Percentiles rank a stretch among this genome's conserved stretches.
phyloP scores from a whole-genome alignment of 306 rosid species.

The Amphicarpaea edgeworthii region DNA sequence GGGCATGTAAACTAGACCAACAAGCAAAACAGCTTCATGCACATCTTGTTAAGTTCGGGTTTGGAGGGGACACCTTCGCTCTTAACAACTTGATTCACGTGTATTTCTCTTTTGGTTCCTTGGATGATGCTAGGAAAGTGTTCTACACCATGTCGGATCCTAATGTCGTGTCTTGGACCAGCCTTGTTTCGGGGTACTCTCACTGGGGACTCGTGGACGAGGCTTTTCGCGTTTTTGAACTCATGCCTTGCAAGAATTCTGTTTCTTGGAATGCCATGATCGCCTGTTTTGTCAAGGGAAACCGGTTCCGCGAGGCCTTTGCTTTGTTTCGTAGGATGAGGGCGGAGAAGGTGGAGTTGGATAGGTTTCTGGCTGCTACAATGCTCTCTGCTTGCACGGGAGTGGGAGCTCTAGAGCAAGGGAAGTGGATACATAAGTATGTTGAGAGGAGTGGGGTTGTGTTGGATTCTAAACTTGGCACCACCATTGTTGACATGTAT shows the following conservation, averaged over 20 bases:
- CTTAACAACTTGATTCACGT: slow-evolving; percentile 58
- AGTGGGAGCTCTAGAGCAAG: slow-evolving; percentile 70
- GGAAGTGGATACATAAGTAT: slow-evolving; percentile 67
- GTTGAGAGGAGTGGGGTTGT: slow-evolving; percentile 57
- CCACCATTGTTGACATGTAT: slow-evolving; percentile 72
- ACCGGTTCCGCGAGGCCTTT: slow-evolving; percentile 65
- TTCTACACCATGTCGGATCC: slow-evolving; percentile 54
- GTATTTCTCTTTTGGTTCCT: slow-evolving; percentile 53
- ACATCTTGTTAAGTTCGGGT: slow-evolving; percentile 66
- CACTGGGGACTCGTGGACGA: slow-evolving; percentile 58
- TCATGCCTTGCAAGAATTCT: slow-evolving; percentile 59
- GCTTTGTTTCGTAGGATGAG: slow-evolving; percentile 61
- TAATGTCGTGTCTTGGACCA: slow-evolving; percentile 71
- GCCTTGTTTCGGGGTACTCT: slow-evolving; percentile 61
- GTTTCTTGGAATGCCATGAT: slow-evolving; percentile 78
- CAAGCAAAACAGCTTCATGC: slow-evolving; percentile 67
- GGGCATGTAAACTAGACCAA: slow-evolving; percentile 47
- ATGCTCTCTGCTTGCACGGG: slow-evolving; percentile 72
- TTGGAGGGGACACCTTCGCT: slow-evolving; percentile 49
- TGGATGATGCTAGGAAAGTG: slow-evolving; percentile 59
- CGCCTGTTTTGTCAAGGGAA: slow-evolving; percentile 62
- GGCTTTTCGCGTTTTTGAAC: slow-evolving; percentile 57
- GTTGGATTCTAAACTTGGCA: slow-evolving; percentile 66
- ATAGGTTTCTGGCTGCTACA: slow-evolving; percentile 67
- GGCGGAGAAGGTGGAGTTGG: slow-evolving; percentile 49